Evolutionary conservation across 352 stramenopile genomes (phyloP).

Genomic region (Thalassiosira hispida): DNA sequence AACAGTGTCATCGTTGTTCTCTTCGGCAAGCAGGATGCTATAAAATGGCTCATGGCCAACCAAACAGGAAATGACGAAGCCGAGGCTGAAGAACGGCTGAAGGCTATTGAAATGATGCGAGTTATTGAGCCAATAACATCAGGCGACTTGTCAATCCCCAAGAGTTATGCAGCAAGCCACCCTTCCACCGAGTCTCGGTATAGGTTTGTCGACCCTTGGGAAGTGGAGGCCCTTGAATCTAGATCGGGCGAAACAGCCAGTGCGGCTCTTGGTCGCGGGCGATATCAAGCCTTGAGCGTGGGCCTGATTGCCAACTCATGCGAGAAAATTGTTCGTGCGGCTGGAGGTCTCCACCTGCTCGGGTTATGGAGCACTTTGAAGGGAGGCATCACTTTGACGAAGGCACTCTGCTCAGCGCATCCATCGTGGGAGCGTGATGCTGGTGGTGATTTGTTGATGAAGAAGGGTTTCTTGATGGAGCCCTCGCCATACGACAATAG

Average conservation of each 20-base stretch:
- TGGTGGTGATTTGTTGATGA: constrained; percentile 79
- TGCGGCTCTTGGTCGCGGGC: constrained; percentile 69
- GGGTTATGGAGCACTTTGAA: constrained; percentile 74
- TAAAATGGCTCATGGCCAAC: constrained; percentile 74
- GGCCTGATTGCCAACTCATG: constrained; percentile 66
- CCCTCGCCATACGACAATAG: constrained; percentile 74
- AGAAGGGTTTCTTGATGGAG: constrained; percentile 65
- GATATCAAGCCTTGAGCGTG: constrained; percentile 70
- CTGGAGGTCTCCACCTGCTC: constrained; percentile 72
- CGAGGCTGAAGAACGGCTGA: constrained; percentile 61
- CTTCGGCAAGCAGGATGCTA: constrained; percentile 77
- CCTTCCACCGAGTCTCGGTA: constrained; percentile 71
- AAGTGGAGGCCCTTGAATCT: constrained; percentile 81
- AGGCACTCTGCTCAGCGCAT: constrained; percentile 79
- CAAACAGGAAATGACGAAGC: constrained; percentile 60
- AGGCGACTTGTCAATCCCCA: constrained; percentile 57
- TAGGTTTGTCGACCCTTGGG: constrained; percentile 85
- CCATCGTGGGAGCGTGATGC: constrained; percentile 79
- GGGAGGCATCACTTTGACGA: constrained; percentile 74
- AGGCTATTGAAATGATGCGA: constrained; percentile 72
- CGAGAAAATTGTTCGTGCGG: constrained; percentile 63
- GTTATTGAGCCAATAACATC: constrained; percentile 80
- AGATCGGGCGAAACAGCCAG: constrained; percentile 74
- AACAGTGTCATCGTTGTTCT: constrained; percentile 84
- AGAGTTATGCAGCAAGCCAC: constrained; percentile 60